These are phyloP conservation scores for Tylopilus cervinicoccineus DNA, from an alignment of 768 basidiomycete genomes.

Conservation along the genomic window DNA sequence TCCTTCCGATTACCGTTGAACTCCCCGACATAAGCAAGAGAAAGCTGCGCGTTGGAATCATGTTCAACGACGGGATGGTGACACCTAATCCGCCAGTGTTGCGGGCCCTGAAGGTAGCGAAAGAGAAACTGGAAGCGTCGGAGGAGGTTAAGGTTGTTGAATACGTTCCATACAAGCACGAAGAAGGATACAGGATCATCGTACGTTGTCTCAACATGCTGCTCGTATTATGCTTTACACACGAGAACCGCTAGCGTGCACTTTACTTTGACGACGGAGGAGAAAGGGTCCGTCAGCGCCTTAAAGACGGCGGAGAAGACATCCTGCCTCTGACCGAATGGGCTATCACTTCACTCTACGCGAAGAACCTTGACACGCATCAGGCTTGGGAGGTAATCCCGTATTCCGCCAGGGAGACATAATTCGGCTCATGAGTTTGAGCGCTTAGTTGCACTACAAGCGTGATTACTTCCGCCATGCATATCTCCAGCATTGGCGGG, in stretches of 20 bases:
- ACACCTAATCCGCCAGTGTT: slow-evolving; percentile 39
- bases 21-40: slow-evolving; percentile 25
- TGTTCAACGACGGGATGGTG: slow-evolving; percentile 35
- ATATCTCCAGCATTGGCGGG: slow-evolving; percentile 37
- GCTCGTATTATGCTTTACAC: neutral
- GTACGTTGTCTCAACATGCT: slow-evolving; percentile 10
- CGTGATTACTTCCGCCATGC: slow-evolving; percentile 34
- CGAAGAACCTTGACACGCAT: slow-evolving; percentile 21
- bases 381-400: slow-evolving; percentile 29
- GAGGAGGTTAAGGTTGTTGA: slow-evolving; percentile 33
- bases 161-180: slow-evolving; percentile 35
- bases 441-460: slow-evolving; percentile 24
- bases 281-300: slow-evolving; percentile 16
- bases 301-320: slow-evolving; percentile 32
- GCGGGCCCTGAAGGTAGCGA: slow-evolving; percentile 37
- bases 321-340: slow-evolving; percentile 36
- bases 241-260: slow-evolving; percentile 22
- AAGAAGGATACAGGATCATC: slow-evolving; percentile 31
- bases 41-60: slow-evolving; percentile 27
- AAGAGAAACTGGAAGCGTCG: slow-evolving; percentile 33
- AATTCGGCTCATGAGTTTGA: slow-evolving; percentile 1
- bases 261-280: slow-evolving; percentile 41
- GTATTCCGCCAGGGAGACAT: neutral
- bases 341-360: slow-evolving; percentile 27
- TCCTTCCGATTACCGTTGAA: slow-evolving; percentile 27